Percentiles rank a stretch among this genome's conserved stretches.
Evolutionary conservation across 345 rosid species (phyloP).

Genomic region (Populus nigra): DNA sequence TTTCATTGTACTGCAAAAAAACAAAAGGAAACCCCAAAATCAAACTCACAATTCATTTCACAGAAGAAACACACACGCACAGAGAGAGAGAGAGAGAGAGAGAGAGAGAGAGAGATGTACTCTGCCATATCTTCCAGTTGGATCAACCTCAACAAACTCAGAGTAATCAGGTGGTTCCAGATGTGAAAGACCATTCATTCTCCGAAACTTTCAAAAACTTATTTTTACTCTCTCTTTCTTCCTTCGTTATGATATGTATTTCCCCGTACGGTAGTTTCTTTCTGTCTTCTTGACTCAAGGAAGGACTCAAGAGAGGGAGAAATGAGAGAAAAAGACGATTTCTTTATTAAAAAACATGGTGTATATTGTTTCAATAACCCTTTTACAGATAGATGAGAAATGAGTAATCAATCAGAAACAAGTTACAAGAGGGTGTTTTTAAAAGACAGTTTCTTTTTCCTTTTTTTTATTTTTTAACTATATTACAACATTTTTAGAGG

Average conservation of each 20-base stretch:
- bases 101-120: constrained; percentile 36
- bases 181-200: constrained; percentile 62
- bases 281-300: constrained; percentile 1
- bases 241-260: constrained; percentile 8
- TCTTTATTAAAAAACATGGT: background rate
- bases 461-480: background rate
- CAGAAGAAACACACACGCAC: background rate
- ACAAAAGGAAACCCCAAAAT: constrained; percentile 9
- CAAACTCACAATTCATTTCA: background rate
- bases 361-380: background rate
- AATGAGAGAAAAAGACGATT: background rate
- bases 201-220: constrained; percentile 7
- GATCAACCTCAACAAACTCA: constrained; percentile 96
- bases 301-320: background rate
- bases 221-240: background rate
- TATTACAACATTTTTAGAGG: constrained; percentile 16
- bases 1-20: constrained; percentile 69
- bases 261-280: background rate
- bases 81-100: constrained; percentile 16
- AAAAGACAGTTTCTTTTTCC: background rate
- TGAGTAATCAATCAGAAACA: background rate
- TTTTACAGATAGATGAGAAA: background rate
- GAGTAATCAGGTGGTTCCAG: constrained; percentile 44
- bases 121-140: constrained; percentile 96
- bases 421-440: constrained; percentile 6